Evolutionary conservation across 2,329 filamentous ascomycete species (phyloP).

Genomic region (Diaporthe batatas): DNA sequence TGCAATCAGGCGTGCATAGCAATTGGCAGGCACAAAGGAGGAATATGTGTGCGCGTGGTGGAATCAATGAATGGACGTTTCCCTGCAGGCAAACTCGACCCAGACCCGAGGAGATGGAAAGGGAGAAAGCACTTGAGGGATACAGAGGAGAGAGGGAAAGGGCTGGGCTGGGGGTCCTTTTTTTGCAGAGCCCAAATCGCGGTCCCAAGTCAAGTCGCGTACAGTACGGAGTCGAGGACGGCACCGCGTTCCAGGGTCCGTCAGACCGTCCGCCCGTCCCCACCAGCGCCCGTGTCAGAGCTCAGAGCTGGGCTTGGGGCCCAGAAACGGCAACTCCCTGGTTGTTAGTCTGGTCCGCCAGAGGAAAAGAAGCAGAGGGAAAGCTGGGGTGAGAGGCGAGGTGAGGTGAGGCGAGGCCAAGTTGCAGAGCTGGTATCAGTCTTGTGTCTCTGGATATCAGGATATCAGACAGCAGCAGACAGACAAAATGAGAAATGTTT

Average conservation of each 20-base stretch:
- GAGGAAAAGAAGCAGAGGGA: neutral
- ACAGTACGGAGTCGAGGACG: constrained; percentile 36
- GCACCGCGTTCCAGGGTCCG: constrained; percentile 38
- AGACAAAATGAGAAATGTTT: constrained; percentile 1
- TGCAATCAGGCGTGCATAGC: constrained; percentile 32
- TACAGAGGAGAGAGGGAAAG: constrained; percentile 7
- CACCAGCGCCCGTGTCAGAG: constrained; percentile 30
- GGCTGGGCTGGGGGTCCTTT: constrained; percentile 36
- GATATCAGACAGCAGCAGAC: neutral
- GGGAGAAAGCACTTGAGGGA: neutral
- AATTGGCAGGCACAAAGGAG: constrained; percentile 9
- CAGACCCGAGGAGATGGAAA: constrained; percentile 22
- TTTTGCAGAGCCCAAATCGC: constrained; percentile 41
- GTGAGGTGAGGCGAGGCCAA: neutral
- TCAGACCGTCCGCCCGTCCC: constrained; percentile 36
- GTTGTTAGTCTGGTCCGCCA: neutral
- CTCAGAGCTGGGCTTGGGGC: neutral
- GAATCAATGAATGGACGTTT: constrained; percentile 33
- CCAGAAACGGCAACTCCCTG: constrained; percentile 15
- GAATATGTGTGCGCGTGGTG: neutral
- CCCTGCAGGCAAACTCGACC: constrained; percentile 32
- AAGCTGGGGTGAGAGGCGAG: neutral
- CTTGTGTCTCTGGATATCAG: neutral
- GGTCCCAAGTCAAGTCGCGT: constrained; percentile 41
- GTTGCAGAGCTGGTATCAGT: neutral